These are phyloP conservation scores for Saccharomycopsis sp. DNA, from an alignment of 805 yeast genomes.

Conservation along the genomic window DNA sequence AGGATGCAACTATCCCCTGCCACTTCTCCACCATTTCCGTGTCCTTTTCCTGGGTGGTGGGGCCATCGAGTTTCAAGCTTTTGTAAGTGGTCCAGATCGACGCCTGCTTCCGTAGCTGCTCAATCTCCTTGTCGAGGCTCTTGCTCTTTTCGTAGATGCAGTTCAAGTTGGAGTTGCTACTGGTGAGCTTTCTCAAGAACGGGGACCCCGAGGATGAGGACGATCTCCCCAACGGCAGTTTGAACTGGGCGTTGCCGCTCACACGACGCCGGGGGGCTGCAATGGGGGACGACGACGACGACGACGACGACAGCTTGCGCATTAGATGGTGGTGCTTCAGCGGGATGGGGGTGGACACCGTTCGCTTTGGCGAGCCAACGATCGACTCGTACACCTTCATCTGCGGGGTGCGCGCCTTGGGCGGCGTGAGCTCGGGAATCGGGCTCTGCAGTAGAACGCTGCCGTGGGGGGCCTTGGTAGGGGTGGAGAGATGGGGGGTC, in stretches of 20 bases:
- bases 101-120: conserved; percentile 7
- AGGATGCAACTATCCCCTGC: conserved; percentile 1
- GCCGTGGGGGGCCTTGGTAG: neutral
- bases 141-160: neutral
- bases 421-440: conserved; percentile 18
- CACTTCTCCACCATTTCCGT: conserved; percentile 13
- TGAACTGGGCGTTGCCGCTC: no score
- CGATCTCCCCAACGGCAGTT: conserved; percentile 13
- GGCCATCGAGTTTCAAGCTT: conserved; percentile 7
- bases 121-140: conserved; percentile 2
- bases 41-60: conserved; percentile 4
- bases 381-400: conserved; percentile 9
- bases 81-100: conserved; percentile 9
- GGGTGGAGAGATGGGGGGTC: neutral
- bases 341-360: neutral
- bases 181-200: neutral
- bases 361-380: conserved; percentile 1
- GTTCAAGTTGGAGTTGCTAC: neutral
- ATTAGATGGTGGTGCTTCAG: no score
- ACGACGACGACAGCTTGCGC: conserved; percentile 5
- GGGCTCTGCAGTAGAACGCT: conserved; percentile 3
- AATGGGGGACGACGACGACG: neutral
- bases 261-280: neutral
- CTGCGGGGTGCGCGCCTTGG: conserved; percentile 6
- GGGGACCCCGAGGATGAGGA: neutral